Base-by-base conservation (phyloP, 768 basidiomycete species). In the Trametes punicea region DNA sequence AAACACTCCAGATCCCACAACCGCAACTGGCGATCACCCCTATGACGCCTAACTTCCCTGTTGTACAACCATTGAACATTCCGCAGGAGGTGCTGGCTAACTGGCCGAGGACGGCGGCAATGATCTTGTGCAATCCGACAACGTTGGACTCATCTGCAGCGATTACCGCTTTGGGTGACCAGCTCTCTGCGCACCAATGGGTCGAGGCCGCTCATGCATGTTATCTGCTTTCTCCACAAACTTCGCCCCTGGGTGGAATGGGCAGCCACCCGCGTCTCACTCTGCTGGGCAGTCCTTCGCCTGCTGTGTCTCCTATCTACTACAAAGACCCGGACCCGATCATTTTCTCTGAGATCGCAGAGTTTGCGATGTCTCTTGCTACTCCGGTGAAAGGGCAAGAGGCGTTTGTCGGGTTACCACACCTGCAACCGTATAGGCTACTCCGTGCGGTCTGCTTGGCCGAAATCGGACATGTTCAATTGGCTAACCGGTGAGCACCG, bases 141-240 rank as follows among this genome's bases (percentile, higher is more conserved):
- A 79, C 74, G 50, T 70, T 81, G 0, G 90, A 94, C 53, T 80
- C 83, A 44, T 85, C 87, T 0, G 79, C 85, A 11, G 84, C 90
- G 15, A 67, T 98, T 51, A 89, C 91, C 26, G 81, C 88, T 13
- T 78, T 99, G 1, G 96, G 94, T 34, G 92, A 96, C 66, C 84
- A 82, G 61, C 76, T 99, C n/a, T 68, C 75, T 13, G 74, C 81
- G 4, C 84, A 87, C 62, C 79, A 87, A 30, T 84, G 90, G 73
- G 71, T 82, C 8, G 88, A 94, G 62, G 93, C 94, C 16, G 93
- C 93, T 21, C 95, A 98, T 75, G 83, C 77, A 55, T 99, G 97
- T 67, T 93, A 95, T 66, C 75, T 98, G 5, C 80, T 98, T 36
- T 88, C 96, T 2, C 86, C 88, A 13, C 88, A 89, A 62, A 88